These are phyloP conservation scores for Beauveria australis DNA, from an alignment of 2,329 filamentous ascomycete genomes.

Conservation along the genomic window DNA sequence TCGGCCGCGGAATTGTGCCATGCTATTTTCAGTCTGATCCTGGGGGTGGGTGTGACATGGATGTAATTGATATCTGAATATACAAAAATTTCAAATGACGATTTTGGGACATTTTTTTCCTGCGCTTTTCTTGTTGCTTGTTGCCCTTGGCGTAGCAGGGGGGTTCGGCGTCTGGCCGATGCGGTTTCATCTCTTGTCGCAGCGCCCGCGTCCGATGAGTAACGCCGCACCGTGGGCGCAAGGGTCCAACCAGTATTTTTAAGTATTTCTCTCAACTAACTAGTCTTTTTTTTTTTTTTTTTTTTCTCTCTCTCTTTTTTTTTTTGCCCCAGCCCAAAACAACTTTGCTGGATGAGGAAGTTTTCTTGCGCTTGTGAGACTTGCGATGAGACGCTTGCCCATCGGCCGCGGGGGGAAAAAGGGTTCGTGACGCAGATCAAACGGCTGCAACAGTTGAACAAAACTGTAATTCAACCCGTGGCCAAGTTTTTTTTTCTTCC, in stretches of 20 bases:
- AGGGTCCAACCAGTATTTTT: not conserved
- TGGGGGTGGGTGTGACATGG: not conserved
- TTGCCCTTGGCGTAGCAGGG: not conserved
- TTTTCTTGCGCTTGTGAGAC: conserved; percentile 2
- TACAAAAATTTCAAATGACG: not conserved
- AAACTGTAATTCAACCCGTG: not conserved
- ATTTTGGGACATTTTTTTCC: not conserved
- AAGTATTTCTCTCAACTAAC: too few species aligned
- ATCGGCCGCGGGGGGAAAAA: too few species aligned
- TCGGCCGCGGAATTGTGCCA: not conserved
- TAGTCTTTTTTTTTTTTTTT: too few species aligned
- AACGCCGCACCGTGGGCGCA: not conserved
- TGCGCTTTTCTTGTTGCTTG: not conserved
- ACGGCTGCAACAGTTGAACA: not conserved
- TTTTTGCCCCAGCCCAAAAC: not conserved
- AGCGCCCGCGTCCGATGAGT: not conserved
- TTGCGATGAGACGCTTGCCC: conserved; percentile 3
- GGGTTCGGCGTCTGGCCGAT: not conserved
- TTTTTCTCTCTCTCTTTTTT: too few species aligned
- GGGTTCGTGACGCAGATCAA: conserved; percentile 6
- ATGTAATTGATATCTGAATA: conserved; percentile 2
- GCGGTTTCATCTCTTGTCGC: conserved; percentile 7
- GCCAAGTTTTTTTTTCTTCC: not conserved
- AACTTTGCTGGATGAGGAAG: not conserved
- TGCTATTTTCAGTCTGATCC: not conserved